phyloP scores from a whole-genome alignment of 805 yeast genomes.

The Metahyphopichia silvanorum region DNA sequence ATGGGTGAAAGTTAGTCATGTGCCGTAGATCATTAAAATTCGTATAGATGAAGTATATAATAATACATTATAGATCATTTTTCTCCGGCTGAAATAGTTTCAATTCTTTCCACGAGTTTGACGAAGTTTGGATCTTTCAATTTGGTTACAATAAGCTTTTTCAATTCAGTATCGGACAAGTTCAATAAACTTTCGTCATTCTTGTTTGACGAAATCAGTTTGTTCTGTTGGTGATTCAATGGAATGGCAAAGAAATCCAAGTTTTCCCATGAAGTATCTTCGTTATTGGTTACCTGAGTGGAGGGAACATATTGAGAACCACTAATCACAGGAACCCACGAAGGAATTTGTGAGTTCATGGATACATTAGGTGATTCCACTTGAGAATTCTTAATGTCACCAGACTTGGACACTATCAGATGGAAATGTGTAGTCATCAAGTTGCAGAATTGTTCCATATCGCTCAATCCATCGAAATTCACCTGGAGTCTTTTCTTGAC shows the following conservation, averaged over 20 bases:
- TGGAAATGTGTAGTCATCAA: too few species aligned
- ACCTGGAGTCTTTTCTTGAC: constrained; percentile 26
- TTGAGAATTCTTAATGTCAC: too few species aligned
- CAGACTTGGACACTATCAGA: too few species aligned
- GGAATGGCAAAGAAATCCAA: too few species aligned
- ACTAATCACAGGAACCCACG: too few species aligned
- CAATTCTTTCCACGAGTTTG: constrained; percentile 13
- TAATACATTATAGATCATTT: constrained; percentile 3
- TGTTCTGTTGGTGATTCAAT: background rate
- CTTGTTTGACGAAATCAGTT: background rate
- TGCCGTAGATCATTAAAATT: constrained; percentile 2
- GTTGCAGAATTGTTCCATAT: background rate
- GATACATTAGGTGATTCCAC: too few species aligned
- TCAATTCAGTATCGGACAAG: constrained; percentile 6
- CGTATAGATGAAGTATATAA: constrained; percentile 2
- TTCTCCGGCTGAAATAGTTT: constrained; percentile 9
- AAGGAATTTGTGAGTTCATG: too few species aligned
- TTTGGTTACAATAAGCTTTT: constrained; percentile 3
- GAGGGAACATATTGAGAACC: too few species aligned
- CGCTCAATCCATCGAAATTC: constrained; percentile 11
- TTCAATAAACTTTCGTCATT: constrained; percentile 1
- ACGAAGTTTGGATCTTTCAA: constrained; percentile 12
- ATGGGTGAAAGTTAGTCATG: constrained; percentile 44
- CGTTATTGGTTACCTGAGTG: too few species aligned
- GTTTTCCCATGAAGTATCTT: too few species aligned